Conservation (phyloP, 805 yeast genomes). For the Jamesozyma jinghongensis region DNA sequence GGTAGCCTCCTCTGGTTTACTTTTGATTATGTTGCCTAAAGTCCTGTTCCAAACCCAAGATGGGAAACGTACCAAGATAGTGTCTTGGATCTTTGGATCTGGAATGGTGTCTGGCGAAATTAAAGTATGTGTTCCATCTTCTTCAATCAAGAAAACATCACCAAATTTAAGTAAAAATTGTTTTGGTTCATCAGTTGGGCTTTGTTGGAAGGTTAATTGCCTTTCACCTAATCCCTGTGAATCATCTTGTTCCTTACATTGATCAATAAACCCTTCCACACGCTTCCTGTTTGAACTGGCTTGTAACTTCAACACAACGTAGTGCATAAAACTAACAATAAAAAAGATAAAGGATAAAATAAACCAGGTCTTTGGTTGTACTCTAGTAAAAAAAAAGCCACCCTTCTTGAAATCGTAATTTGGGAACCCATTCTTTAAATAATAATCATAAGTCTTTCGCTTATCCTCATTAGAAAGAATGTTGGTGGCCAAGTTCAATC, state of each 20-base stretch:
- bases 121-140: conserved; percentile 32
- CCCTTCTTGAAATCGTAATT: conserved; percentile 59
- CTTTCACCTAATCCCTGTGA: conserved; percentile 43
- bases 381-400: conserved; percentile 45
- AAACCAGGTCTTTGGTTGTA: conserved; percentile 57
- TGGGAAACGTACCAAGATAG: conserved; percentile 37
- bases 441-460: conserved; percentile 75
- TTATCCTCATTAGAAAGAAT: conserved; percentile 53
- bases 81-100: conserved; percentile 42
- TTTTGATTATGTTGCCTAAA: conserved; percentile 29
- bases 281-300: conserved; percentile 49
- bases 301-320: conserved; percentile 43
- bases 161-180: conserved; percentile 47
- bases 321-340: conserved; percentile 50
- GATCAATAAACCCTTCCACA: conserved; percentile 41
- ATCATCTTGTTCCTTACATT: conserved; percentile 49
- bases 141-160: conserved; percentile 50
- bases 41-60: conserved; percentile 37
- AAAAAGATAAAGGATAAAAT: conserved; percentile 44
- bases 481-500: conserved; percentile 67
- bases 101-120: conserved; percentile 41
- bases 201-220: conserved; percentile 34
- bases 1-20: neutral
- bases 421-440: conserved; percentile 78
- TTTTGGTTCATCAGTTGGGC: conserved; percentile 40